phyloP scores from a whole-genome alignment of 2,329 filamentous ascomycete genomes.

The Xylaria sp. region DNA sequence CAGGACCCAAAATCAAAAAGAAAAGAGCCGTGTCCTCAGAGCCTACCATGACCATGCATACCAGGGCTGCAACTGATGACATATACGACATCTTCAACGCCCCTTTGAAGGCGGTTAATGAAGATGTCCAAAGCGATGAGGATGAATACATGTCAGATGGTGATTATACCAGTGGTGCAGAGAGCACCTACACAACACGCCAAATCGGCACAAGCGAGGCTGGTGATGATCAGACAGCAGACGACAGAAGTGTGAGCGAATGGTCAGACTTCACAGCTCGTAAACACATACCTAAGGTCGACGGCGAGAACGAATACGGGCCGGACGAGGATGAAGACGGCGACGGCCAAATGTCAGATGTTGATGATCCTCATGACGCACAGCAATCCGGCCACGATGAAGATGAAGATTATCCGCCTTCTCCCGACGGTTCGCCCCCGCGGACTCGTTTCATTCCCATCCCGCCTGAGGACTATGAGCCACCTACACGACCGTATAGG shows the following conservation, averaged over 20 bases:
- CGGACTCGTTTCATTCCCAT: constrained; percentile 79
- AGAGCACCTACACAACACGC: constrained; percentile 83
- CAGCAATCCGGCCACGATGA: constrained; percentile 47
- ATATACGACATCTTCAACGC: constrained; percentile 98
- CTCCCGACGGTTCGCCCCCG: constrained; percentile 56
- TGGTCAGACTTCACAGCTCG: constrained; percentile 89
- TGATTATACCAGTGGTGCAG: constrained; percentile 85
- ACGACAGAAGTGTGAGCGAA: constrained; percentile 75
- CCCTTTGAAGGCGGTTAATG: constrained; percentile 65
- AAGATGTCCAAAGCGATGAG: constrained; percentile 58
- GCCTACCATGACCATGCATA: constrained; percentile 98
- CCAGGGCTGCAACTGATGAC: constrained; percentile 92
- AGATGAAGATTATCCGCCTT: constrained; percentile 47
- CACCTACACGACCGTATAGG: constrained; percentile 81
- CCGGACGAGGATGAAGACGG: constrained; percentile 49
- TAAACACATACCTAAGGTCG: constrained; percentile 71
- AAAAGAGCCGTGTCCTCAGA: constrained; percentile 73
- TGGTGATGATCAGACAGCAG: constrained; percentile 59
- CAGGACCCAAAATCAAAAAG: constrained; percentile 83
- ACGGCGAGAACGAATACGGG: constrained; percentile 47
- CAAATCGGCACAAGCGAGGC: constrained; percentile 64
- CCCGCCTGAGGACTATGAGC: constrained; percentile 86
- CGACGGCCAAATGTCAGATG: constrained; percentile 48
- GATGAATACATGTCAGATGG: constrained; percentile 77
- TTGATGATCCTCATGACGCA: constrained; percentile 38